phyloP scores from a whole-genome alignment of 2,329 filamentous ascomycete species.

The Fusarium neocosmosporiellum region DNA sequence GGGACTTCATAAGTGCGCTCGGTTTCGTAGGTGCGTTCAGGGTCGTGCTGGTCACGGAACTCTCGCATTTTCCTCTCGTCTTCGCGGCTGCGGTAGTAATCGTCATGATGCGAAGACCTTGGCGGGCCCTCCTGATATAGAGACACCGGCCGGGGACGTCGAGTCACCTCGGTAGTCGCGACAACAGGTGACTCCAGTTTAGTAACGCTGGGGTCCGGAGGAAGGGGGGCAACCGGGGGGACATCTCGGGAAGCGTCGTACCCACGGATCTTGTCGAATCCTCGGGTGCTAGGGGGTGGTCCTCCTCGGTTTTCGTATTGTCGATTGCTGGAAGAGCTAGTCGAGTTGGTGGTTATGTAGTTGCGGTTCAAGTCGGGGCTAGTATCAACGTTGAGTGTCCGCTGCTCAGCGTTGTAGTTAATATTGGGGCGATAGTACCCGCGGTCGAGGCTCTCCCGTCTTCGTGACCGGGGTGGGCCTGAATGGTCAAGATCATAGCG shows the following conservation, averaged over 20 bases:
- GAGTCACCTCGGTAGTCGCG: slow-evolving; percentile 37
- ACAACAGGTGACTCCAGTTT: slow-evolving; percentile 27
- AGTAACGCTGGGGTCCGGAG: slow-evolving; percentile 48
- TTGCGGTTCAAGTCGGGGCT: slow-evolving; percentile 56
- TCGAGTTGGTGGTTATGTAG: slow-evolving; percentile 50
- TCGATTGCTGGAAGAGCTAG: slow-evolving; percentile 39
- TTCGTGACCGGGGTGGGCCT: slow-evolving; percentile 52
- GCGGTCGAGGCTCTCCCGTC: slow-evolving; percentile 67
- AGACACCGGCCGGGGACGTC: slow-evolving; percentile 59
- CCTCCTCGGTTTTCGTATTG: slow-evolving; percentile 57
- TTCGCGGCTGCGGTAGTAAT: slow-evolving; percentile 61
- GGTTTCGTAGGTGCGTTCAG: slow-evolving; percentile 40
- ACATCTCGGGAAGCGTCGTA: slow-evolving; percentile 59
- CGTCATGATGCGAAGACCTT: slow-evolving; percentile 58
- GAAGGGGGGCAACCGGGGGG: slow-evolving; percentile 55
- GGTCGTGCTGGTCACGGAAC: slow-evolving; percentile 54
- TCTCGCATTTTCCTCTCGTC: slow-evolving; percentile 59
- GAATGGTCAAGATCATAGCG: slow-evolving; percentile 70
- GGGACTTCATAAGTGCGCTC: slow-evolving; percentile 44
- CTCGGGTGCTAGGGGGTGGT: slow-evolving; percentile 76
- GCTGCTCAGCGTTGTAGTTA: slow-evolving; percentile 60
- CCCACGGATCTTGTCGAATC: slow-evolving; percentile 74
- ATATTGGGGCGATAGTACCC: slow-evolving; percentile 67
- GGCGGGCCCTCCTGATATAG: slow-evolving; percentile 63
- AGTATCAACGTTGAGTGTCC: slow-evolving; percentile 60